Base-by-base conservation (phyloP, 2,329 filamentous ascomycete species). In the Emmonsiellopsis sp. region DNA sequence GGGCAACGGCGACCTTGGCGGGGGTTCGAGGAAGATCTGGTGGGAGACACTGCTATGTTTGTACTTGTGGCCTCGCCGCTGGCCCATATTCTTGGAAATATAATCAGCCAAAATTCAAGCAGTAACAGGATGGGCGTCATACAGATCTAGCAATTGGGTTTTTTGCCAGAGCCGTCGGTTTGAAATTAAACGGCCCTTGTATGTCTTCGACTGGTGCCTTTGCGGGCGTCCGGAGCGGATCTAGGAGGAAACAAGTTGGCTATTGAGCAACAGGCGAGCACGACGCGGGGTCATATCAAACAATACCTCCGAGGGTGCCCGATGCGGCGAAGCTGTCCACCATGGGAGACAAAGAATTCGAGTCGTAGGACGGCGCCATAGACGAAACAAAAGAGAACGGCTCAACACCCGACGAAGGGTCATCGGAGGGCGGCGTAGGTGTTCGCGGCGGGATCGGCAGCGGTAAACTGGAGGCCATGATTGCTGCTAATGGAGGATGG, bases 31-130 rank as follows among this genome's bases (percentile, higher is more conserved):
- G 70, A 97, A 95, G 70, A 97, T 94, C 70, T 96, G 91, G 68
- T 97, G 91, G 17, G 88, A 95, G 54, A 98, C 86, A 67, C 88
- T 95, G 68, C 88, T 94, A 74, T 97, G 92, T 68, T 96, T 95
- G 78, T 98, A 98, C 68, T 93, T 90, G 75, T 98, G 93, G 57
- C 93, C 93, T 56, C 92, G 86, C 60, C 93, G 84, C 70, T 95
- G 88, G 58, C 91, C 91, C 58, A 96, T 83, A 62, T 89, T 92
- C 85, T 94, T 68, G 51, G 56, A 33, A 42, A 57, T 49, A 31
- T 27, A 53, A 52, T 61, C 50, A 67, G 58, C 61, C 60, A 32
- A 9, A 48, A 37, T 33, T 27, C 8, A 6, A 32, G n/a, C 21
- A 39, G 21, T 13, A 13, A 42, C 6, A 6, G 40, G 36, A 33